Base-by-base conservation (phyloP, 345 rosid genomes). In the Salix exigua region DNA sequence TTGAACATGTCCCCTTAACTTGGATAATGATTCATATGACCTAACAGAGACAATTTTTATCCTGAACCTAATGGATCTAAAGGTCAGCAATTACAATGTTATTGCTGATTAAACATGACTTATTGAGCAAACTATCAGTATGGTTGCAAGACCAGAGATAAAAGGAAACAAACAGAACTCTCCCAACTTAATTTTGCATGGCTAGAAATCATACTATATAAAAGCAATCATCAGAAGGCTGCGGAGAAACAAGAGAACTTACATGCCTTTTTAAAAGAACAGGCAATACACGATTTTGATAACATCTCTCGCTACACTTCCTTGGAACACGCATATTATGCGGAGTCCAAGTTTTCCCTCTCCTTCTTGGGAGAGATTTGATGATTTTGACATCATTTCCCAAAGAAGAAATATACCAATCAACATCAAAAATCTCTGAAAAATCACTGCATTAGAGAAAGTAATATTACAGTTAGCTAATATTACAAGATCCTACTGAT, bases 261-360 rank as follows among this genome's bases (percentile, higher is more conserved):
- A 96, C 98, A 91, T 96, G 99, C 97, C 97, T 94, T 96, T 92
- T 96, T 91, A 86, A 85, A 81, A 96, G 98, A 84, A 88, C 94
- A 18, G 99, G 98, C 71, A 94, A 78, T 13, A 96, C 97, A 42
- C 97, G 97, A 73, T 78, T 96, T 30, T 80, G 79, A 76, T 96
- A 96, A 85, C 98, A 96, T 78, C 84, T 94, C 84, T 88, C 98
- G 72, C 87, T 92, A 81, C 99, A 96, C 83, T 94, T 96, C 84
- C 98, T 84, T 4, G 98, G 97, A 79, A 96, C 97, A 77, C 97
- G 97, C 99, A 94, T 96, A 64, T 77, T 80, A 33, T 79, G 85
- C 3, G 88, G 82, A 64, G 69, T 82, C 96, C 92, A 87, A 21
- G 81, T 71, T 85, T 71, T 85, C 40, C 98, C 92, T 81, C 89